Conservation (phyloP, 345 rosid species). For the Camelina neglecta region DNA sequence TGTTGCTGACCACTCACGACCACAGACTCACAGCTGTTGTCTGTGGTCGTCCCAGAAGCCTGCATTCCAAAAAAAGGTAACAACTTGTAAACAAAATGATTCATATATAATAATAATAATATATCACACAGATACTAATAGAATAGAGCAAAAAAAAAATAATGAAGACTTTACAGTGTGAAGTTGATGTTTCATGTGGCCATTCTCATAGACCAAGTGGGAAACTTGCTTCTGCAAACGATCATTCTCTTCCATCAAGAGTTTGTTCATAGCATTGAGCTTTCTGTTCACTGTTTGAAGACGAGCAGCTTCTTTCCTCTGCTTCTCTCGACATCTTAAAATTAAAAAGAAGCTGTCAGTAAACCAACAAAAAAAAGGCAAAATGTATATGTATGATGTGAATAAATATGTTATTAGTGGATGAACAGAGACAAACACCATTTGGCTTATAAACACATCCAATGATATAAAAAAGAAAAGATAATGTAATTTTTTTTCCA, state of each 20-base stretch:
- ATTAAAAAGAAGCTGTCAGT: not conserved
- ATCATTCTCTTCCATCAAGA: constrained; percentile 98
- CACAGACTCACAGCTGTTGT: constrained; percentile 99
- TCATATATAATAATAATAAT: not conserved
- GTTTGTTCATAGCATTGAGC: constrained; percentile 91
- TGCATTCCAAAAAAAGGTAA: constrained; percentile 34
- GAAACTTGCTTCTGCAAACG: constrained; percentile 98
- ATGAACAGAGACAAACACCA: constrained; percentile 29
- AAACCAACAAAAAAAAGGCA: not conserved
- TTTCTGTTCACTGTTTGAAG: constrained; percentile 91
- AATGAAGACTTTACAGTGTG: constrained; percentile 39
- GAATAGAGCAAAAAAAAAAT: not conserved
- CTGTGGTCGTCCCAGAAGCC: constrained; percentile 96
- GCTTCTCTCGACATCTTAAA: constrained; percentile 95
- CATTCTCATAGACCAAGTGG: constrained; percentile 90
- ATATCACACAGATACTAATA: not conserved
- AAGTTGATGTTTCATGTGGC: constrained; percentile 80
- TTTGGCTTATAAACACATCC: constrained; percentile 16
- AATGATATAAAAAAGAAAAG: constrained; percentile 27
- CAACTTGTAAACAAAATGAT: not conserved
- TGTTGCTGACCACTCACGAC: constrained; percentile 97
- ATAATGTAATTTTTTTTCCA: not conserved
- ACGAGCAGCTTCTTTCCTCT: constrained; percentile 92
- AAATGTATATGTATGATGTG: constrained; percentile 2
- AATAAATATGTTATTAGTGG: constrained; percentile 6